These are phyloP conservation scores for Sordariomycetes sp. DNA, from an alignment of 2,329 filamentous ascomycete genomes.

Conservation along the genomic window DNA sequence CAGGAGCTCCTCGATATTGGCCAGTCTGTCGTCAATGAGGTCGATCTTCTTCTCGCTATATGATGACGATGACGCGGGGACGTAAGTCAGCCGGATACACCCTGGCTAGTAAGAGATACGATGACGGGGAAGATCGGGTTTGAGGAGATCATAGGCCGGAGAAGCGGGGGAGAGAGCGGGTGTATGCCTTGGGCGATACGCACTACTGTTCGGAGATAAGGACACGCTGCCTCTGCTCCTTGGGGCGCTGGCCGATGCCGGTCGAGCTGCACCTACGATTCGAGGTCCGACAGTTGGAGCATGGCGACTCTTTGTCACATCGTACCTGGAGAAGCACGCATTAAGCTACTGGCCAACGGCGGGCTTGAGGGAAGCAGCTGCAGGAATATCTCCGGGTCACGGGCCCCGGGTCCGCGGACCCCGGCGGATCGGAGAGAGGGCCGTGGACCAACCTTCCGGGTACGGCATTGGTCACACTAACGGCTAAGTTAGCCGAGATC, in stretches of 20 bases:
- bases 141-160: neutral
- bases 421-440: neutral
- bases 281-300: constrained; percentile 45
- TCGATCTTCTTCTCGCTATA: constrained; percentile 42
- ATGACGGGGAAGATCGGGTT: neutral
- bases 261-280: constrained; percentile 43
- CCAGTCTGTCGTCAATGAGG: constrained; percentile 31
- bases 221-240: constrained; percentile 43
- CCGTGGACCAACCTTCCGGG: constrained; percentile 25
- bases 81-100: neutral
- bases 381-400: neutral
- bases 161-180: neutral
- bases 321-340: constrained; percentile 31
- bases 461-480: constrained; percentile 34
- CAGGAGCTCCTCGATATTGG: constrained; percentile 32
- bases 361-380: neutral
- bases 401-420: neutral
- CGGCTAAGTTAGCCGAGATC: constrained; percentile 8
- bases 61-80: neutral
- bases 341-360: neutral
- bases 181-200: constrained; percentile 13
- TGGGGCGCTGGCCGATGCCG: constrained; percentile 41
- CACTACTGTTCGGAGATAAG: constrained; percentile 52
- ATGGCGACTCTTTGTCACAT: constrained; percentile 47
- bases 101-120: neutral